Base-by-base conservation (phyloP, 495 filamentous ascomycete species). In the Hyaloscypha finlandica region DNA sequence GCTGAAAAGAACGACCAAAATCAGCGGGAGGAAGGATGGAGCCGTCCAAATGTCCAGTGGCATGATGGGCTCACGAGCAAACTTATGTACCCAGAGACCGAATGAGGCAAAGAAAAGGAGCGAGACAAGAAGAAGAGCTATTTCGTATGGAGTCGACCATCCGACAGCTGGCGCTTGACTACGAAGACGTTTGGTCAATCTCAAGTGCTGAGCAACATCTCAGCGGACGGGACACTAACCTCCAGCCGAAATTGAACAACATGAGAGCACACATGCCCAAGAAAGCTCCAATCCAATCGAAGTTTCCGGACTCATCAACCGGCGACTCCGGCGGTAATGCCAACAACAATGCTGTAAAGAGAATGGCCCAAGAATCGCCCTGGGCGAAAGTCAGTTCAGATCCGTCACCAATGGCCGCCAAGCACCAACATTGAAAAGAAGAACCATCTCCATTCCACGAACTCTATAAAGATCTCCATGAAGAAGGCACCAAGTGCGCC, bases 211-310 rank as follows among this genome's bases (percentile, higher is more conserved):
- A 6, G 33, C 52, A 2, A 29, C 54, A 35, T 25, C 45, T 54
- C 19, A 56, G 9, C 32, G 30, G 9, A 8, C 22, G n/a, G 45
- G 30, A 12, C n/a, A 22, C 20, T 30, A 8, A 85, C 81, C 82
- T 85, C 83, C 83, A 86, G 29, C 79, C 79, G 70, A 85, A 79
- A 68, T 82, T 86, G 75, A 86, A 86, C 2, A 84, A 63, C 12
- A 86, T 81, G 32, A 85, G 66, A 1, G 75, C 79, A 14, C 74
- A 73, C 1, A 78, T 75, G 0, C 81, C 81, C 9, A 86, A 68
- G n/a, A 74, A 74, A 1, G 82, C 78, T 6, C 84, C 84, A 33
- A 83, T 63, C 64, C 75, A 83, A 68, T 86, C 83, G 42, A 86
- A 76, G 6, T 68, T 76, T 5, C 81, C 84, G 31, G 80, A 58